These are phyloP conservation scores for Ceratocystis cubensis DNA, from an alignment of 2,329 filamentous ascomycete genomes.

Conservation along the genomic window DNA sequence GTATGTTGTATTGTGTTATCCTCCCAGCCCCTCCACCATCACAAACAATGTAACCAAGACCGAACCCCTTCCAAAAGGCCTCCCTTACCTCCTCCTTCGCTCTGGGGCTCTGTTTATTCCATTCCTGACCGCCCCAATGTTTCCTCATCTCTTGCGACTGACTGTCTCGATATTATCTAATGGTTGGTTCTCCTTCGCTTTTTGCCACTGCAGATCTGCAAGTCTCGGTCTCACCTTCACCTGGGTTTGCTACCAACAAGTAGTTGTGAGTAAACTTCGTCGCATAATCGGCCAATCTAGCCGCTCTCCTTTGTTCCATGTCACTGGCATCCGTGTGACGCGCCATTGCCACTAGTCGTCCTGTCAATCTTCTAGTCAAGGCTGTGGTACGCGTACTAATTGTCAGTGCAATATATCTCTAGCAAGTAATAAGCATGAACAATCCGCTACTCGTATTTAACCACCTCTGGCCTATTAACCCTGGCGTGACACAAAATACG, in stretches of 20 bases:
- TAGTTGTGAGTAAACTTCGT: background rate
- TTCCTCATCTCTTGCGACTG: background rate
- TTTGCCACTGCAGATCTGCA: slow-evolving; percentile 11
- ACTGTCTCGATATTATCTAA: background rate
- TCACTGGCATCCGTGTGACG: background rate
- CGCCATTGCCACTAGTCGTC: background rate
- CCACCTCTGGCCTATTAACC: background rate
- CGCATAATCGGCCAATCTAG: background rate
- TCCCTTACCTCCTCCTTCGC: background rate
- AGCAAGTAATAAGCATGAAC: no score
- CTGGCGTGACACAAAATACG: background rate
- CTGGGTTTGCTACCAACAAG: no score
- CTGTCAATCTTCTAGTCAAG: no score
- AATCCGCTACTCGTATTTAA: no score
- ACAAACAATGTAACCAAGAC: background rate
- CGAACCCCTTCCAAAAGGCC: background rate
- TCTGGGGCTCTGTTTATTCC: background rate
- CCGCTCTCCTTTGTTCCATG: background rate
- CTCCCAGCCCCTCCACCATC: slow-evolving; percentile 2
- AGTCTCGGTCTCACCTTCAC: background rate
- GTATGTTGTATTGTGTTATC: background rate
- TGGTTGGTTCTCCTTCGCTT: background rate
- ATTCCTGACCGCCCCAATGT: background rate
- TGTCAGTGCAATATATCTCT: no score
- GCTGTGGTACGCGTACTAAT: no score